Conservation (phyloP, 495 filamentous ascomycete genomes). For the Talaromyces ruber region DNA sequence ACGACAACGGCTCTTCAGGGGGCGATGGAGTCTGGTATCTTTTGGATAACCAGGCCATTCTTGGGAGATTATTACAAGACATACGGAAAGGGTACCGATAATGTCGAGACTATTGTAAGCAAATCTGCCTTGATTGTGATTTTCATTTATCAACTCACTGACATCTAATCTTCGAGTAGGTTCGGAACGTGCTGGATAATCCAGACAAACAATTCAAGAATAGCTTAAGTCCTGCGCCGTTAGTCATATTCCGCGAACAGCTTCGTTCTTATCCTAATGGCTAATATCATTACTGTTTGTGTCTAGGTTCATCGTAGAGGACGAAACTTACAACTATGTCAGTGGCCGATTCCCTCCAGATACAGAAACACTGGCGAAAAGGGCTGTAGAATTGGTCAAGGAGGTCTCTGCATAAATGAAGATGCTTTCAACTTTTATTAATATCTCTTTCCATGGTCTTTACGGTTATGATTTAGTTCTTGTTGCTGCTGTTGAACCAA, state of each 20-base stretch:
- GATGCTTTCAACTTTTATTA: neutral
- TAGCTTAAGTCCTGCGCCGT: conserved; percentile 37
- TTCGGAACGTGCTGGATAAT: conserved; percentile 35
- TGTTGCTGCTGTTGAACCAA: neutral
- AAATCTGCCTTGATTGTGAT: neutral
- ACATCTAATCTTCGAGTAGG: conserved; percentile 14
- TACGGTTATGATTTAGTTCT: neutral
- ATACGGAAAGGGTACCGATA: conserved; percentile 41
- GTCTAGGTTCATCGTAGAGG: conserved; percentile 40
- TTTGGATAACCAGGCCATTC: conserved; percentile 39
- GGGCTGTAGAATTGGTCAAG: conserved; percentile 34
- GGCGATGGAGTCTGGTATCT: conserved; percentile 39
- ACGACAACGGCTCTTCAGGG: conserved; percentile 42
- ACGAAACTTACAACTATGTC: conserved; percentile 45
- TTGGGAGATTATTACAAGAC: conserved; percentile 52
- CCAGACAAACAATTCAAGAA: conserved; percentile 38
- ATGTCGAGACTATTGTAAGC: conserved; percentile 38
- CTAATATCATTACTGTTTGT: neutral
- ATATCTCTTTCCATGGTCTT: neutral
- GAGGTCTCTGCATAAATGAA: neutral
- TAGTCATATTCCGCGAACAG: conserved; percentile 14
- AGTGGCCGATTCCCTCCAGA: conserved; percentile 43
- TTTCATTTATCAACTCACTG: neutral
- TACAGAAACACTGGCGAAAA: conserved; percentile 35
- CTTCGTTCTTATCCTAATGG: neutral